phyloP scores from a whole-genome alignment of 2,329 filamentous ascomycete genomes.

The Cercospora beticola region DNA sequence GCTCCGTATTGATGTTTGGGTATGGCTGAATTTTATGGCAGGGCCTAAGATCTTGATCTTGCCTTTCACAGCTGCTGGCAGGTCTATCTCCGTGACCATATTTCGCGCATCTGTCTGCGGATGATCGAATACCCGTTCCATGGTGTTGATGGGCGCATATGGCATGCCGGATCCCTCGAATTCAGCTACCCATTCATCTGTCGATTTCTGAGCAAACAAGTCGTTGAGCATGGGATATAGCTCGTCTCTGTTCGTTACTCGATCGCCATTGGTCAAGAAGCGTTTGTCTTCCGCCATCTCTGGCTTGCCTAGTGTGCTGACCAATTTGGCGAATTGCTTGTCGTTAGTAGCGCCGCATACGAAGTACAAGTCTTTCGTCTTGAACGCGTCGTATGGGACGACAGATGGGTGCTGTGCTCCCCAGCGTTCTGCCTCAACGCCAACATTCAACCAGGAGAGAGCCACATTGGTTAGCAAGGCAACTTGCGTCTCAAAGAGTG shows the following conservation, averaged over 20 bases:
- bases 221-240: conserved; percentile 41
- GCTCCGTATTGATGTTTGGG: conserved; percentile 26
- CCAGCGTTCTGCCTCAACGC: conserved; percentile 45
- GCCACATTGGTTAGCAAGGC: conserved; percentile 47
- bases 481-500: conserved; percentile 49
- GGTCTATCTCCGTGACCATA: conserved; percentile 27
- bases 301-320: conserved; percentile 27
- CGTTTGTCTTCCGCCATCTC: conserved; percentile 34
- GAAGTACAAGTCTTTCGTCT: conserved; percentile 35
- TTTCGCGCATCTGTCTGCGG: conserved; percentile 45
- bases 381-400: conserved; percentile 50
- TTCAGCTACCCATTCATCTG: conserved; percentile 42
- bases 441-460: conserved; percentile 43
- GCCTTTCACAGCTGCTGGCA: conserved; percentile 18
- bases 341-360: conserved; percentile 38
- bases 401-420: conserved; percentile 51
- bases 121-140: conserved; percentile 47
- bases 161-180: conserved; percentile 49
- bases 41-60: conserved; percentile 26
- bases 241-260: conserved; percentile 36
- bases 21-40: conserved; percentile 34
- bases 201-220: conserved; percentile 40
- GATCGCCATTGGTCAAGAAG: conserved; percentile 33
- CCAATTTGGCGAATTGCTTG: conserved; percentile 42
- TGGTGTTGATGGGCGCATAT: conserved; percentile 49